phyloP scores from a whole-genome alignment of 371 early-diverging fungal species.

The Chytridium lagenaria region DNA sequence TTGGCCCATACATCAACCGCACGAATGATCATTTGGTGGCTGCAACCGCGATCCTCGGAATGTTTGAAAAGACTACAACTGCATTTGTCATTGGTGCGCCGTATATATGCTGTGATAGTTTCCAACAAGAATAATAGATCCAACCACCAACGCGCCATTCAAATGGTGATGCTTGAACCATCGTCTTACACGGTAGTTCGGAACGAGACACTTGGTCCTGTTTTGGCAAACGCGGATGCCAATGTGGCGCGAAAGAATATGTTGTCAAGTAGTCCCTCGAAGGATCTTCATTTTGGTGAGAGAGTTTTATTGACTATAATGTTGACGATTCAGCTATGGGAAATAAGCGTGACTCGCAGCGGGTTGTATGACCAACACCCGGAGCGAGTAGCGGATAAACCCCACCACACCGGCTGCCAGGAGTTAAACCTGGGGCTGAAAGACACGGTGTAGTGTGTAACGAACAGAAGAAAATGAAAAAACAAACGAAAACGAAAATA shows the following conservation, averaged over 20 bases:
- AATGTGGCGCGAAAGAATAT: conserved; percentile 72
- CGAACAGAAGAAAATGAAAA: no score
- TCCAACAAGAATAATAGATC: background rate
- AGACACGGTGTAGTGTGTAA: no score
- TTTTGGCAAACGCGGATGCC: conserved; percentile 12
- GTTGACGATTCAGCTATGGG: no score
- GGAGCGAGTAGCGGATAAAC: no score
- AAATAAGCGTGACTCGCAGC: no score
- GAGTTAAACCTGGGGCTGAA: background rate
- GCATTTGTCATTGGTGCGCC: background rate
- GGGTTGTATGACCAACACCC: no score
- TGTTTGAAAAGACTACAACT: background rate
- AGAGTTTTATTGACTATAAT: background rate
- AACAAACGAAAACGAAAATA: no score
- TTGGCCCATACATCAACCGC: background rate
- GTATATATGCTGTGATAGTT: background rate
- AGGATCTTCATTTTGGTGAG: conserved; percentile 9
- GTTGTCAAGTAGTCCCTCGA: conserved; percentile 67
- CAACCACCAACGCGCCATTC: background rate
- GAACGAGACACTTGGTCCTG: background rate
- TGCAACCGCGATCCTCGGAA: no score
- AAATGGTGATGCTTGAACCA: background rate
- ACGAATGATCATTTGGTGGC: conserved; percentile 4
- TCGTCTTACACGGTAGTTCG: background rate
- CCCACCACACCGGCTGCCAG: no score